Percentiles rank a stretch among this genome's conserved stretches.
These are phyloP conservation scores for Quercus phellos DNA, from an alignment of 331 rosid species.

Conservation along the genomic window DNA sequence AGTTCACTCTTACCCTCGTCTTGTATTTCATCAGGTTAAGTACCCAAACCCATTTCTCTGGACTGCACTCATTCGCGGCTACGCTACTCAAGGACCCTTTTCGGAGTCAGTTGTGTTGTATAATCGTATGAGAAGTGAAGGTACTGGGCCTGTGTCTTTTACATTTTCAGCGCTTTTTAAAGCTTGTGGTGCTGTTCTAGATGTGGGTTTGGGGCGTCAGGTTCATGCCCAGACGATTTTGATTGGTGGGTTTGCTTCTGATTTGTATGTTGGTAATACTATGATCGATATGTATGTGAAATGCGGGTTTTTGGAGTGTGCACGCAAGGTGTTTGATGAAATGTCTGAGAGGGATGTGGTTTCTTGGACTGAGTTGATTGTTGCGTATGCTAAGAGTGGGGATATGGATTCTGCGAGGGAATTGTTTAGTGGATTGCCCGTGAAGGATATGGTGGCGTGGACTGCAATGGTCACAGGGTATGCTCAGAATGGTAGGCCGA, in stretches of 20 bases:
- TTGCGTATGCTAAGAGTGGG: no score
- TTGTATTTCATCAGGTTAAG: conserved; percentile 25
- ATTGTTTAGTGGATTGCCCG: no score
- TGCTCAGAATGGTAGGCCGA: no score
- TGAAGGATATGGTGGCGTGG: no score
- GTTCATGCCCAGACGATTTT: conserved; percentile 39
- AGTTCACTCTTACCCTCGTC: conserved; percentile 22
- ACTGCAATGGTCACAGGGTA: no score
- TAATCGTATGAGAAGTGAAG: conserved; percentile 22
- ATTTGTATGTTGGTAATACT: conserved; percentile 43
- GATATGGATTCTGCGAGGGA: no score
- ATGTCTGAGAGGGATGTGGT: no score
- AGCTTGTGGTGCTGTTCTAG: conserved; percentile 20
- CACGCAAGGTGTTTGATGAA: conserved; percentile 40
- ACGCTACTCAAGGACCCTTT: conserved; percentile 20
- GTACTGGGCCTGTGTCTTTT: conserved; percentile 31
- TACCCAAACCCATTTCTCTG: conserved; percentile 45
- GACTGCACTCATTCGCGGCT: conserved; percentile 45
- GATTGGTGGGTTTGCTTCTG: conserved; percentile 40
- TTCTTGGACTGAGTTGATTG: no score
- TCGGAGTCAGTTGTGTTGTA: conserved; percentile 22
- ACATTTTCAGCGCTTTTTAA: conserved; percentile 44
- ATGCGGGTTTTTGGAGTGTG: conserved; percentile 5
- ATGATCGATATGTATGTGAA: conserved; percentile 43
- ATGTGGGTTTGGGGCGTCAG: conserved; percentile 30